Base-by-base conservation (phyloP, 2,329 filamentous ascomycete genomes). In the Lojkania enalia region DNA sequence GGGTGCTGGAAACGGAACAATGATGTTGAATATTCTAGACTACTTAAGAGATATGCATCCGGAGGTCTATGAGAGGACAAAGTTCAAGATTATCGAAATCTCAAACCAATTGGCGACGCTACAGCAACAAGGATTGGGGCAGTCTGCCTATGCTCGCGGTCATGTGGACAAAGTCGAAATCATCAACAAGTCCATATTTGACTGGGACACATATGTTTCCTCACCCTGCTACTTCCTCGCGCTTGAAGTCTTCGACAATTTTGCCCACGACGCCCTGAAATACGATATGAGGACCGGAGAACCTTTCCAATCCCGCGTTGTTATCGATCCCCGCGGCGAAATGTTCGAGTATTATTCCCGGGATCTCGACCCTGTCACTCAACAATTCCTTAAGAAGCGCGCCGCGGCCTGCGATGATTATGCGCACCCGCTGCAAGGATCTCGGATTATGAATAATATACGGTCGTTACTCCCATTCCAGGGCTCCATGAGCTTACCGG, bases 191-290 rank as follows among this genome's bases (percentile, higher is more conserved):
- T 95, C 88, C 63, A 88, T 99, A 65, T 97, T 99, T 65, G 90
- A 96, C 70, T 99, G 94, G 92, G 77, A 86, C 54, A 82, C 82
- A 35, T 88, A 87, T 55, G 88, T 96, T n/a, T 86, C 90, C 6
- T 88, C 86, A 2, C 94, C 92, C 0, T 97, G 94, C 75, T 99
- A 95, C 78, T 97, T 99, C 77, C 82, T 99, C 31, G 94, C 92
- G 33, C 87, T 99, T 72, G 94, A 99, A 72, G 94, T 99, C 55
- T 96, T 96, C 64, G 94, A 99, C 76, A 99, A 99, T 74, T 97
- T 99, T 67, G 85, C 90, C 25, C 95, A 99, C 74, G 94, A 99
- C 73, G 82, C 86, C 47, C 84, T 99, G 51, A 91, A 95, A 52
- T 99, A 97, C 74, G 87, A 97, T 71, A 78, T 86, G 9, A 72